phyloP scores from a whole-genome alignment of 1,284 basidiomycete genomes.

The Pterulicium gracile region DNA sequence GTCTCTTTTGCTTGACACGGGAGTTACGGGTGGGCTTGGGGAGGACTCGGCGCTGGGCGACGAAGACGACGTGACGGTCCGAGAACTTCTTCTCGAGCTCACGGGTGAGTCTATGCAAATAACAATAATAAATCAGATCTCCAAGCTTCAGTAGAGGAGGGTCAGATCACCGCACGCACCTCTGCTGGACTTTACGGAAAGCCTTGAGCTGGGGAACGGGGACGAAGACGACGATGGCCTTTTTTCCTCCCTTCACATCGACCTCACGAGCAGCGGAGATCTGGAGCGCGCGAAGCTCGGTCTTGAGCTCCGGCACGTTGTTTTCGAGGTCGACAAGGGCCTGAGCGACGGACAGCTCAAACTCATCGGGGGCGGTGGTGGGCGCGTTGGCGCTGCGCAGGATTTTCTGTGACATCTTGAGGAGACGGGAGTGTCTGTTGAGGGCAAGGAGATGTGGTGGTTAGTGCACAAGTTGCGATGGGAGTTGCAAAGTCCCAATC shows the following conservation, averaged over 20 bases:
- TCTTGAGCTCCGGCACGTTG: slow-evolving; percentile 97
- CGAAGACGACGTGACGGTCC: slow-evolving; percentile 96
- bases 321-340: slow-evolving; percentile 96
- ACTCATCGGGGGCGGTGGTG: slow-evolving; percentile 81
- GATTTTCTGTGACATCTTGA: slow-evolving; percentile 79
- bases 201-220: slow-evolving; percentile 97
- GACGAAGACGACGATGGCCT: slow-evolving; percentile 98
- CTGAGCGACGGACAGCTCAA: slow-evolving; percentile 89
- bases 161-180: slow-evolving; percentile 56
- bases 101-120: slow-evolving; percentile 72
- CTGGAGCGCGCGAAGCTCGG: slow-evolving; percentile 90
- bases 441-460: slow-evolving; percentile 24
- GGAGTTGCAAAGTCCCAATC: slow-evolving; percentile 21
- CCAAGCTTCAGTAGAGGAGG: slow-evolving; percentile 5
- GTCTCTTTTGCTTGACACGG: slow-evolving; percentile 91
- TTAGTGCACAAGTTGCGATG: slow-evolving; percentile 21
- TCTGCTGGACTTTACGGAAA: slow-evolving; percentile 97
- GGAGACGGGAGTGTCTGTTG: not conserved
- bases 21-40: slow-evolving; percentile 94
- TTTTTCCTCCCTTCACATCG: slow-evolving; percentile 98
- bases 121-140: slow-evolving; percentile 2
- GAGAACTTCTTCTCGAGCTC: slow-evolving; percentile 99
- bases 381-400: slow-evolving; percentile 95
- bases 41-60: slow-evolving; percentile 97
- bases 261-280: slow-evolving; percentile 98